phyloP scores from a whole-genome alignment of 495 filamentous ascomycete species.

The Neurospora intermedia region DNA sequence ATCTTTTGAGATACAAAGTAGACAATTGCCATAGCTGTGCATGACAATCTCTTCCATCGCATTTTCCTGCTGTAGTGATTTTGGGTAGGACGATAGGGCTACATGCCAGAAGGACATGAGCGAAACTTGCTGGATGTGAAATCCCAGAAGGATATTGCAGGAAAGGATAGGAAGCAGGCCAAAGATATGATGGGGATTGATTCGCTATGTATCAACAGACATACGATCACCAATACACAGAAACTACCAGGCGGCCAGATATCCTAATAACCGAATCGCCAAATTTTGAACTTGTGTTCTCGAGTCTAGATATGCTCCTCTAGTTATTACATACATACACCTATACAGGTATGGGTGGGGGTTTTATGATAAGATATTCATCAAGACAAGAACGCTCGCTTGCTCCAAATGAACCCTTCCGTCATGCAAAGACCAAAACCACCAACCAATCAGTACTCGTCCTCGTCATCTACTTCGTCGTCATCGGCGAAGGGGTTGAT shows the following conservation, averaged over 20 bases:
- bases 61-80: not conserved
- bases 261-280: not conserved
- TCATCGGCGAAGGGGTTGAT: constrained; percentile 17
- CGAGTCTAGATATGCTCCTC: not conserved
- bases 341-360: not conserved
- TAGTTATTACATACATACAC: not conserved
- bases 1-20: not conserved
- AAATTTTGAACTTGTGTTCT: not conserved
- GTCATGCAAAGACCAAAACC: not conserved
- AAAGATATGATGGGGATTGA: not conserved
- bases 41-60: not conserved
- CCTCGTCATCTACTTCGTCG: constrained; percentile 6
- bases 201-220: not conserved
- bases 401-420: not conserved
- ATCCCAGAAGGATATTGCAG: not conserved
- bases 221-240: not conserved
- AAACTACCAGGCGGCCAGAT: not conserved
- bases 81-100: not conserved
- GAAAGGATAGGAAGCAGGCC: not conserved
- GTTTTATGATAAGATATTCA: not conserved
- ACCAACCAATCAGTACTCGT: constrained; percentile 7
- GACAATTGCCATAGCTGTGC: not conserved
- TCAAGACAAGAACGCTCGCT: not conserved
- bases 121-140: too few relatives aligned
- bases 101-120: too few relatives aligned